Percentiles rank a stretch among this genome's conserved stretches.
These are phyloP conservation scores for Microstegium vimineum DNA, from an alignment of 176 grass and related monocot species.

Conservation along the genomic window DNA sequence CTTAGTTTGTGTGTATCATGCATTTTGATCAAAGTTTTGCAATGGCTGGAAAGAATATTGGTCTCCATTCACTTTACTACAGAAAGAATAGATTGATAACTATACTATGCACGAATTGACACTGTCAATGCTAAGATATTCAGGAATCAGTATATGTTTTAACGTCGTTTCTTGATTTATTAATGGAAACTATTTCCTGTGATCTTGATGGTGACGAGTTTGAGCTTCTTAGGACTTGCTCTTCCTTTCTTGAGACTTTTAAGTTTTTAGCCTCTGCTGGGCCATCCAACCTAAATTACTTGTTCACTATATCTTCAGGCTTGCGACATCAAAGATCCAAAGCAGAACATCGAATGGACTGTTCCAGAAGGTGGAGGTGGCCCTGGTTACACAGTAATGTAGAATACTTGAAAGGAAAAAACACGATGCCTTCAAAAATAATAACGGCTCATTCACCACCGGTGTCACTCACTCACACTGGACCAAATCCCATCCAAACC, in stretches of 20 bases:
- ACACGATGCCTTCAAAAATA: not conserved
- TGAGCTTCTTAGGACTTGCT: not conserved
- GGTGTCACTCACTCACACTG: not conserved
- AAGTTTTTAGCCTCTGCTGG: not conserved
- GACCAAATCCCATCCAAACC: not conserved
- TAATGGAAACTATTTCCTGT: not conserved
- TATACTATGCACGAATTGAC: not conserved
- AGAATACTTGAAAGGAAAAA: slow-evolving; percentile 8
- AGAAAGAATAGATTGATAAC: not conserved
- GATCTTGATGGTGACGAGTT: not conserved
- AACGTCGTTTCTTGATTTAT: not conserved
- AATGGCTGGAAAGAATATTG: not conserved
- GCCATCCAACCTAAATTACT: not conserved
- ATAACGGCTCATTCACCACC: not conserved
- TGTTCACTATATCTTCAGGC: slow-evolving; percentile 40
- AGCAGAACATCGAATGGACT: slow-evolving; percentile 92
- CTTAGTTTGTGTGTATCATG: not conserved
- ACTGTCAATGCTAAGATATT: not conserved
- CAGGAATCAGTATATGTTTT: not conserved
- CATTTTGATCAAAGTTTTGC: not conserved
- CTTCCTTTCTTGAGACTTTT: not conserved
- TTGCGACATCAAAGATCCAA: slow-evolving; percentile 97
- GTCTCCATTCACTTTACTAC: not conserved
- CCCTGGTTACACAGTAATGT: slow-evolving; percentile 81
- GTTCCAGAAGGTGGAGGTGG: slow-evolving; percentile 94